Evolutionary conservation across 495 filamentous ascomycete species (phyloP).

Genomic region (Aspergillus hancockii): DNA sequence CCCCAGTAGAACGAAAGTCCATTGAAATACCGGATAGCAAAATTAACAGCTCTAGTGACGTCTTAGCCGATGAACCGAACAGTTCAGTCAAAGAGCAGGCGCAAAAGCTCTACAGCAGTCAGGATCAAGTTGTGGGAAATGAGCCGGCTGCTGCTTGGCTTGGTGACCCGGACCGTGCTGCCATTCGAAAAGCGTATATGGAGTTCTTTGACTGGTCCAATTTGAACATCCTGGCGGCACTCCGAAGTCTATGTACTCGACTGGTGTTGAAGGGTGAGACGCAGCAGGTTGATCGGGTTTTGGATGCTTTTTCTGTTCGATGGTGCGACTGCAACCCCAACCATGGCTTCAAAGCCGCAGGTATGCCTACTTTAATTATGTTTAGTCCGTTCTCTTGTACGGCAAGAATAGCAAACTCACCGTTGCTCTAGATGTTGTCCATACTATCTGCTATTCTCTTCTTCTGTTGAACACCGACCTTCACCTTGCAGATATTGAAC

Average conservation of each 20-base stretch:
- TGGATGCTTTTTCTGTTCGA: constrained; percentile 80
- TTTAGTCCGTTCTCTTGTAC: background rate
- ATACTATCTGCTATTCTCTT: constrained; percentile 95
- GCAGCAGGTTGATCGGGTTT: constrained; percentile 92
- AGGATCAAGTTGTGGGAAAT: constrained; percentile 75
- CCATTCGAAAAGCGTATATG: constrained; percentile 83
- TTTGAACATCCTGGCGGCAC: constrained; percentile 74
- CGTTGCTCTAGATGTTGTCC: constrained; percentile 73
- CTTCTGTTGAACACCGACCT: constrained; percentile 95
- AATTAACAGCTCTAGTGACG: constrained; percentile 25
- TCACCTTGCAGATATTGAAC: constrained; percentile 89
- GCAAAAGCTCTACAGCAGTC: constrained; percentile 79
- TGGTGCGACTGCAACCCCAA: constrained; percentile 96
- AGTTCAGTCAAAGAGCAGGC: constrained; percentile 69
- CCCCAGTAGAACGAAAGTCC: constrained; percentile 32
- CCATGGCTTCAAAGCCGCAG: constrained; percentile 88
- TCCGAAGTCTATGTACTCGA: constrained; percentile 78
- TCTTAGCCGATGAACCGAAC: constrained; percentile 43
- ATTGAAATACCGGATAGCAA: constrained; percentile 21
- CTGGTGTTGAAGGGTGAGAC: constrained; percentile 90
- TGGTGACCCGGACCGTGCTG: constrained; percentile 68
- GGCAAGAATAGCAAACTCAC: constrained; percentile 13
- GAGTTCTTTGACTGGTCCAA: constrained; percentile 84
- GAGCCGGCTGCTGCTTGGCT: constrained; percentile 85
- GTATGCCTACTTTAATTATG: constrained; percentile 48